These are phyloP conservation scores for Lophium mytilinum DNA, from an alignment of 495 filamentous ascomycete species.

Conservation along the genomic window DNA sequence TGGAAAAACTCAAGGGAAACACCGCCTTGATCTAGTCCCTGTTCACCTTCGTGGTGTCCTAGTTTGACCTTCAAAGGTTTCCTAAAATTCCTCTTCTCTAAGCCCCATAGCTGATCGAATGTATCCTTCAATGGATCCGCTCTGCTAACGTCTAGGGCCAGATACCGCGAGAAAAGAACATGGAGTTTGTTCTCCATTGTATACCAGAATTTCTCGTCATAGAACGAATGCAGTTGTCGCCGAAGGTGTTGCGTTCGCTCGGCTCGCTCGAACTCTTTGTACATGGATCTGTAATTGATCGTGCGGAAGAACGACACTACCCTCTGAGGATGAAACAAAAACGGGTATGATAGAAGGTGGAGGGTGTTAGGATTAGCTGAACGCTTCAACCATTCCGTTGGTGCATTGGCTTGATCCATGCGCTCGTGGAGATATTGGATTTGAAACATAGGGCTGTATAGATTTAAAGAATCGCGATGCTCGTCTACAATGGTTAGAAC, in stretches of 20 bases:
- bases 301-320: conserved; percentile 80
- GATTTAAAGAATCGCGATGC: conserved; percentile 52
- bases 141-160: conserved; percentile 69
- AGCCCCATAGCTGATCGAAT: conserved; percentile 79
- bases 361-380: conserved; percentile 50
- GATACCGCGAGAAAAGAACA: conserved; percentile 57
- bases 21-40: conserved; percentile 87
- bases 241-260: conserved; percentile 51
- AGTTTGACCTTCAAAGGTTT: conserved; percentile 82
- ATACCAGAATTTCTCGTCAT: conserved; percentile 29
- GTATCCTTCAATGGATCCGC: conserved; percentile 66
- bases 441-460: conserved; percentile 60
- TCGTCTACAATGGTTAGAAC: conserved; percentile 39
- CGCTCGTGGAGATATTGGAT: conserved; percentile 69
- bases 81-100: conserved; percentile 72
- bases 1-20: conserved; percentile 95
- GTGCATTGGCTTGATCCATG: conserved; percentile 68
- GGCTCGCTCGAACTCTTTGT: conserved; percentile 61
- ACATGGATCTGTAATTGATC: conserved; percentile 82
- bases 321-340: conserved; percentile 64
- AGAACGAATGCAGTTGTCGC: conserved; percentile 37
- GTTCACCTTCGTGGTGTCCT: conserved; percentile 70
- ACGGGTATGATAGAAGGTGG: conserved; percentile 75
- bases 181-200: conserved; percentile 40
- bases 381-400: conserved; percentile 61